A percentile compares a stretch with the other conserved stretches of the same genome.
These are phyloP conservation scores for Pterula multifida DNA, from an alignment of 1,284 basidiomycete genomes.

Conservation along the genomic window DNA sequence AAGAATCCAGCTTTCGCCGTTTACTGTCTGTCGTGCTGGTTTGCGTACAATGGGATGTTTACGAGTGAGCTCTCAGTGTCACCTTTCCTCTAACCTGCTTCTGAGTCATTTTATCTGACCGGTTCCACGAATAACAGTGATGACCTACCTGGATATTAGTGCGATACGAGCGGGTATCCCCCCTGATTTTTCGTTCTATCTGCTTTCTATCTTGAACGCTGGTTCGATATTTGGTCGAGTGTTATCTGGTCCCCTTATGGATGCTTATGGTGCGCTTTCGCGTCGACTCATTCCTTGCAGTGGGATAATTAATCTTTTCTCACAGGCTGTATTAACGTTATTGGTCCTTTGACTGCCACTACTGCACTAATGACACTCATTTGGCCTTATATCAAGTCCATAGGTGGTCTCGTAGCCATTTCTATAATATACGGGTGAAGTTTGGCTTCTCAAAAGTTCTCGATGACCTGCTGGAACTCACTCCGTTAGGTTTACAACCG, in stretches of 20 bases:
- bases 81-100: no score
- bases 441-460: no score
- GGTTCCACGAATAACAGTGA: no score
- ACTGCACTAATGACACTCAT: conserved; percentile 36
- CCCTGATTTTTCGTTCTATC: conserved; percentile 34
- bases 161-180: conserved; percentile 27
- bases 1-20: conserved; percentile 29
- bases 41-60: conserved; percentile 48
- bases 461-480: no score
- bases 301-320: no score
- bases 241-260: conserved; percentile 24
- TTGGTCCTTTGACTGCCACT: conserved; percentile 31
- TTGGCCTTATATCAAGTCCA: conserved; percentile 34
- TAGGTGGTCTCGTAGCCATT: conserved; percentile 25
- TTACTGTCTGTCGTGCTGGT: conserved; percentile 30
- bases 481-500: conserved; percentile 40
- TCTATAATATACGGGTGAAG: conserved; percentile 39
- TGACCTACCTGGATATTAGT: conserved; percentile 36
- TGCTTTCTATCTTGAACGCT: conserved; percentile 38
- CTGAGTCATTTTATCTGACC: no score
- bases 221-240: conserved; percentile 30
- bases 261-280: conserved; percentile 26
- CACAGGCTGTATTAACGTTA: conserved; percentile 34
- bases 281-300: conserved; percentile 10
- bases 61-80: conserved; percentile 39